Evolutionary conservation across 345 rosid species (phyloP).

Genomic region (Aquilaria sinensis): DNA sequence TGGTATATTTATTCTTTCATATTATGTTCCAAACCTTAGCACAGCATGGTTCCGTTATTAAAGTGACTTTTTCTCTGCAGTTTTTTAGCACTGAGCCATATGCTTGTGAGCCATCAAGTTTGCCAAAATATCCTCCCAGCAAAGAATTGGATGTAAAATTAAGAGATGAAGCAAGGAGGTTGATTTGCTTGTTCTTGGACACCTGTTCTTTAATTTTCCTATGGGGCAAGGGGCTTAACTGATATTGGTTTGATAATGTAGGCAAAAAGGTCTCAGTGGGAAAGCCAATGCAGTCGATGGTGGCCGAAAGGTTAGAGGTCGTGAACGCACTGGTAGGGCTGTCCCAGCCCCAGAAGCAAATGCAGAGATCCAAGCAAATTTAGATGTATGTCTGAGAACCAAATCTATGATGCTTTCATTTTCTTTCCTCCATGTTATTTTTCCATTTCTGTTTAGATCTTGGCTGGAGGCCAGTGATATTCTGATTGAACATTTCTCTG

Average conservation of each 20-base stretch:
- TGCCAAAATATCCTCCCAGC: slow-evolving; percentile 89
- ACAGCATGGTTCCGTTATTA: too few species aligned
- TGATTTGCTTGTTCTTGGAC: slow-evolving; percentile 14
- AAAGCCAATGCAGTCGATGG: slow-evolving; percentile 54
- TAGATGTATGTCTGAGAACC: slow-evolving; percentile 37
- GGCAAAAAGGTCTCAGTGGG: slow-evolving; percentile 49
- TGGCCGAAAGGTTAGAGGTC: slow-evolving; percentile 38
- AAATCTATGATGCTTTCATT: not conserved
- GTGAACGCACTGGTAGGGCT: slow-evolving; percentile 54
- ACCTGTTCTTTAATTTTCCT: slow-evolving; percentile 6
- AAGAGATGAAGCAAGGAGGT: slow-evolving; percentile 87
- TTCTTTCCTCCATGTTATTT: not conserved
- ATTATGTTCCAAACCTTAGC: not conserved
- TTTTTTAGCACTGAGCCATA: slow-evolving; percentile 76
- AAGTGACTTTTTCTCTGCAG: slow-evolving; percentile 33
- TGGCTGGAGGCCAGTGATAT: not conserved
- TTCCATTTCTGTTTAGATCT: not conserved
- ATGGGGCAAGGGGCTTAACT: slow-evolving; percentile 15
- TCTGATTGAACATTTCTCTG: slow-evolving; percentile 3
- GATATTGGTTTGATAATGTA: slow-evolving; percentile 16
- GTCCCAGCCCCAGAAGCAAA: slow-evolving; percentile 89
- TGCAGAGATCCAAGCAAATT: slow-evolving; percentile 68
- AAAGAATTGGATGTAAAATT: slow-evolving; percentile 84
- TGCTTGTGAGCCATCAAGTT: slow-evolving; percentile 79
- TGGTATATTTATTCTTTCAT: not conserved